phyloP scores from a whole-genome alignment of 257 asterid genomes.

The Solanum chilense region DNA sequence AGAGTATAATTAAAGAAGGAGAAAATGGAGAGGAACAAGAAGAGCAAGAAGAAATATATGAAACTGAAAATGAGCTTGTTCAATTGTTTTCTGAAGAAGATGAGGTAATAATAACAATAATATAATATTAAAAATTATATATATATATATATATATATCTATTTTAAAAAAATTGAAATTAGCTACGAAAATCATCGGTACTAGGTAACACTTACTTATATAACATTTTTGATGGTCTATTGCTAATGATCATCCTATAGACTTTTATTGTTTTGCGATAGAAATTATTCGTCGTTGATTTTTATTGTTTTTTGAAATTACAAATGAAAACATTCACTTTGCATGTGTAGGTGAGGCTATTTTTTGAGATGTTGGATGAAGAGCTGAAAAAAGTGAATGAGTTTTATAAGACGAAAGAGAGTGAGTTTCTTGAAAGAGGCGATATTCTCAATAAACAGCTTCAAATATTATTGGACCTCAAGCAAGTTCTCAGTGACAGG shows the following conservation, averaged over 20 bases:
- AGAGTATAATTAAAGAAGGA: slow-evolving; percentile 17
- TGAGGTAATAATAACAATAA: slow-evolving; percentile 36
- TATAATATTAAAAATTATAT: neutral
- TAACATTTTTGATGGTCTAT: neutral
- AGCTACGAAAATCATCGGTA: neutral
- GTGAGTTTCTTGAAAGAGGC: slow-evolving; percentile 76
- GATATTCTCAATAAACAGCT: slow-evolving; percentile 63
- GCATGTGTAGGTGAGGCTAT: slow-evolving; percentile 38
- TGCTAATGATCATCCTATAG: neutral
- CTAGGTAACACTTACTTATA: neutral
- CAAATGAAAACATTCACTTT: neutral
- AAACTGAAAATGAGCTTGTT: slow-evolving; percentile 66
- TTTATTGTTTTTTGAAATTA: neutral
- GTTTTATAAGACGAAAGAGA: slow-evolving; percentile 59
- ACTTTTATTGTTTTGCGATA: neutral
- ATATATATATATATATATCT: neutral
- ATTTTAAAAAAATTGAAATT: neutral
- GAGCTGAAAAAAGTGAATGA: slow-evolving; percentile 75
- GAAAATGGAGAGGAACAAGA: slow-evolving; percentile 21
- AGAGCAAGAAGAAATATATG: slow-evolving; percentile 41
- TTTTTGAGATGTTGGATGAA: slow-evolving; percentile 57
- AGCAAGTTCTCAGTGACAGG: slow-evolving; percentile 38
- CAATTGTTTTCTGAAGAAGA: slow-evolving; percentile 77
- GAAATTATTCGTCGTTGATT: neutral
- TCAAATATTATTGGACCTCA: slow-evolving; percentile 56